Conservation (phyloP, 768 basidiomycete genomes). For the Pleurotus platypus region DNA sequence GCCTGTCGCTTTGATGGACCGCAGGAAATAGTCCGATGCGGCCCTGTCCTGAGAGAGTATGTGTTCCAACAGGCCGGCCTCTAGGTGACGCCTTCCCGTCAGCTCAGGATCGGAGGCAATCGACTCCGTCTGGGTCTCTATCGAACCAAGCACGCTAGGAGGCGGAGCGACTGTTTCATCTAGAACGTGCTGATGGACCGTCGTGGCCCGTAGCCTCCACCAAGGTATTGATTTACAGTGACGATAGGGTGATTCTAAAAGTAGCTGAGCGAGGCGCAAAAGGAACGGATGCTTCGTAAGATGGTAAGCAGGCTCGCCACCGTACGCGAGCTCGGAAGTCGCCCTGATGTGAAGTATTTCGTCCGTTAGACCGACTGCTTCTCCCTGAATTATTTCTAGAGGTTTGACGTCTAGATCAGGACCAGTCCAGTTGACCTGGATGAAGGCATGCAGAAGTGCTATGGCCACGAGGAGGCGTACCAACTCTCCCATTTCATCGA, state of each 20-base stretch:
- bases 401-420: conserved; percentile 70
- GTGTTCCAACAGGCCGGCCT: conserved; percentile 80
- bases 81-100: conserved; percentile 62
- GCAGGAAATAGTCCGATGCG: conserved; percentile 75
- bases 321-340: conserved; percentile 71
- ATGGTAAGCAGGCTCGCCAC: conserved; percentile 96
- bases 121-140: conserved; percentile 36
- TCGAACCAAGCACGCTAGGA: conserved; percentile 31
- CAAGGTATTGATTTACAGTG: conserved; percentile 54
- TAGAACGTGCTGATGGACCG: conserved; percentile 75
- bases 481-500: conserved; percentile 46
- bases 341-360: conserved; percentile 61
- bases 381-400: conserved; percentile 31
- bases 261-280: conserved; percentile 70
- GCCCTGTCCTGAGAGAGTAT: conserved; percentile 68
- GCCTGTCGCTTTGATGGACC: conserved; percentile 72
- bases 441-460: conserved; percentile 83
- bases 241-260: conserved; percentile 51
- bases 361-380: conserved; percentile 30
- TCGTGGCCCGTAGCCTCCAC: conserved; percentile 80
- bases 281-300: conserved; percentile 67
- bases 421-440: conserved; percentile 96
- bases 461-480: conserved; percentile 63
- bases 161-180: conserved; percentile 77
- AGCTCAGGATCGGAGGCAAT: conserved; percentile 59